Base-by-base conservation (phyloP, 202 grass and related monocot species). In the Dendrocalamus latiflorus region DNA sequence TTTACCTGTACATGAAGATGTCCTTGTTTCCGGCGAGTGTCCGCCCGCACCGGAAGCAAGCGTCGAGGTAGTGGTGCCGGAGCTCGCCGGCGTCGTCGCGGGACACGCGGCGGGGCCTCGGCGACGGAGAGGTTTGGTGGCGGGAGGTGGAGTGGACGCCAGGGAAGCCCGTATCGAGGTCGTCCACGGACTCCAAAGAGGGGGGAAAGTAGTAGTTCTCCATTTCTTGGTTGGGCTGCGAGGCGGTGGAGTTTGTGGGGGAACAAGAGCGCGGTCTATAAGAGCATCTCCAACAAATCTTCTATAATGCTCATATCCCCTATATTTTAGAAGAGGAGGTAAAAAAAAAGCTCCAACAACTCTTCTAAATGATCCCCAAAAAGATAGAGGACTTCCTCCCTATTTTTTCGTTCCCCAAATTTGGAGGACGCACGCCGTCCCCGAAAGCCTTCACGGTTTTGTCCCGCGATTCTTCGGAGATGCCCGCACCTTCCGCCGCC, bases 1-100 rank as follows among this genome's bases (percentile, higher is more conserved):
- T 21, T 82, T 81, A 90, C 90, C 82, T 88, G 85, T 95, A 95
- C 85, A 92, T 91, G 63, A 92, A 95, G 45, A 91, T 92, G 34
- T 95, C 88, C 30, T 22, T 67, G 78, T 92, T 84, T 0, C 72
- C 60, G 6, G 41, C 45, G 1, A 95, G 84, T 5, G 21, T 21
- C 51, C 74, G 36, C 41, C 62, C 66, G 86, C 93, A 95, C 38
- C 79, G 84, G 90, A 79, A 92, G 87, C 90, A 91, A 33, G 93
- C 39, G 79, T 93, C 66, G 62, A 90, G 88, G 84, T 78, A 85
- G 89, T 91, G 93, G 67, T 72, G 66, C 5, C 30, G 61, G 26
- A 73, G 79, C 15, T 64, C 78, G 2, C 41, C 25, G 60, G 9
- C 56, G 53, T 4, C 26, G 25, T 25, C 36, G 7, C 53, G 68